A percentile compares a stretch with the other conserved stretches of the same genome.
Conservation (phyloP, 331 rosid species). For the Quercus phellos region DNA sequence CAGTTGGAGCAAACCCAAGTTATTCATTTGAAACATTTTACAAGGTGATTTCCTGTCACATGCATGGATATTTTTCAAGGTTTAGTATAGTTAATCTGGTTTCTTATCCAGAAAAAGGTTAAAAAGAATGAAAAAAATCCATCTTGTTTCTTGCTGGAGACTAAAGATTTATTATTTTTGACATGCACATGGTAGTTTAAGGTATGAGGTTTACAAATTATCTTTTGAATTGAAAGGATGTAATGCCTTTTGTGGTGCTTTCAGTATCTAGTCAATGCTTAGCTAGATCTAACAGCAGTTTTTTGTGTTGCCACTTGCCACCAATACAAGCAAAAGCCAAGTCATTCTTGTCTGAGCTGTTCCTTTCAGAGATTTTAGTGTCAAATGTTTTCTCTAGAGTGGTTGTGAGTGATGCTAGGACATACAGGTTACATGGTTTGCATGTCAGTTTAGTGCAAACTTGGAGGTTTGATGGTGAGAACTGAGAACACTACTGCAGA, state of each 20-base stretch:
- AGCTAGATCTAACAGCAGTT: neutral
- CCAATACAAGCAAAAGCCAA: neutral
- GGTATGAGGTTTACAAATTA: neutral
- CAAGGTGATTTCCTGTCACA: slow-evolving; percentile 54
- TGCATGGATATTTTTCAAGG: neutral
- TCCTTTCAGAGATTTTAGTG: neutral
- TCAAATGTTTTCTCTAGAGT: neutral
- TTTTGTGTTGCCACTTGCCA: neutral
- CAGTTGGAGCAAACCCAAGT: slow-evolving; percentile 90
- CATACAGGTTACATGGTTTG: neutral
- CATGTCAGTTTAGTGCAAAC: neutral
- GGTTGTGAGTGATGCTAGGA: neutral
- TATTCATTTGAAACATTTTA: slow-evolving; percentile 83
- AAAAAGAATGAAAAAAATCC: neutral
- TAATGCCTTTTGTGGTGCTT: neutral
- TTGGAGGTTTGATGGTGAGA: neutral
- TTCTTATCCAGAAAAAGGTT: neutral
- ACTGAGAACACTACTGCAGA: neutral
- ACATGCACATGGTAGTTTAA: neutral
- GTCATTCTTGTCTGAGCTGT: neutral
- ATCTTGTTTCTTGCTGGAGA: neutral
- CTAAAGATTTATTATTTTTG: neutral
- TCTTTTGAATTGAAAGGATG: neutral
- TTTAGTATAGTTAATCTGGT: neutral
- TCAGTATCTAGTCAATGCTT: neutral